Evolutionary conservation across 345 rosid species (phyloP), one percentile per base, ranked within the genome.

Genomic region (Linum trigynum): DNA sequence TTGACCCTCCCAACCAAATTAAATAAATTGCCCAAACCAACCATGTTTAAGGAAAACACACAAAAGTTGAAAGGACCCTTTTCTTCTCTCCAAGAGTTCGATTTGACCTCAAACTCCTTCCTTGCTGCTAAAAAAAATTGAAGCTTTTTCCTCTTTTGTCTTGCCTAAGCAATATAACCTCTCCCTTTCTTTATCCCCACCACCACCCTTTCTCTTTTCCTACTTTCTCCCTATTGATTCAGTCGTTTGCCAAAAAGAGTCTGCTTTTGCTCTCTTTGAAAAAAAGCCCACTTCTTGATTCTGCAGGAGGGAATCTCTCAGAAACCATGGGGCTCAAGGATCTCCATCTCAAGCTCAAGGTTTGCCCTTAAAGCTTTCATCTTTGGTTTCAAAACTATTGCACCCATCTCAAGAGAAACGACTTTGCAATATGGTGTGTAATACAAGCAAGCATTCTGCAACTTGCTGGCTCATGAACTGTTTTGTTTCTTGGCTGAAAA

Each of bases 331-430:
- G 82, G 11, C 67, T 86, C 14, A 78, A 67, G 58, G 79, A 81
- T 74, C 67, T 85, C 40, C 77, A 70, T 67, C 78, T 80, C 74
- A 83, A 78, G 75, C 66, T 76, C 66, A 86, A 86, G 91, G 96
- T 86, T 69, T 66, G 64, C 45, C 38, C 40, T 9, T 16, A 39
- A 38, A 9, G 32, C 16, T 5, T 32, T 48, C 56, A 61, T 67
- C 11, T 32, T 57, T 67, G 63, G 37, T 67, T 39, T 39, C 62
- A 55, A 40, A 7, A 16, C 38, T 37, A 5, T 39, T 57, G 12
- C 16, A 17, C 38, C n/a, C 16, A 53, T 65, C 40, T 16, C 32
- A 0, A 23, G 32, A 23, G 32, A 23, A 23, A 23, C 32, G 32
- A 23, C 32, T 23, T 23, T 23, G 32, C 32, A 23, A 23, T 23